Base-by-base conservation (phyloP, 177 flowering plant genomes). In the Vitis hybrid region DNA sequence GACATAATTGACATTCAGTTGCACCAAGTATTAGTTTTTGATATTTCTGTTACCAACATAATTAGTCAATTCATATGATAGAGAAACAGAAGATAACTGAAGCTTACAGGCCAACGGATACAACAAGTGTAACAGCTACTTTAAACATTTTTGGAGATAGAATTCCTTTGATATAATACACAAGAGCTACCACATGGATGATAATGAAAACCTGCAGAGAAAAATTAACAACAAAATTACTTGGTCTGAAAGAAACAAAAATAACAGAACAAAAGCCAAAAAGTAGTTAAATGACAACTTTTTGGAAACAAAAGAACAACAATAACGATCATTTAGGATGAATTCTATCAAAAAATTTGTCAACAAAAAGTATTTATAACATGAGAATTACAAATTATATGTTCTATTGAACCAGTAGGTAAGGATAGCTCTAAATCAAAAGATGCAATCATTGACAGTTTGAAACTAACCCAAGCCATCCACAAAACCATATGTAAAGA, bases 141-240 rank as follows among this genome's bases (percentile, higher is more conserved):
- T 90, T 93, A 73, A 93, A 93, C 99, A 96, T 92, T 75, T 82
- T 86, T 66, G 94, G 97, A 66, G 97, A 74, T 67, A 96, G 96
- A 76, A 92, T 83, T 58, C 99, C 99, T 82, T 85, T 96, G 79
- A 93, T 86, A 66, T 93, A 93, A 73, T 96, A 85, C 52, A 88
- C 98, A 78, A 96, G 87, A 64, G 97, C 97, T 80, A 96, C 99
- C 76, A 96, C 98, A 79, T 96, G 93, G 68, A 96, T 82, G 70
- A 96, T 81, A 69, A 96, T 93, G 74, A 96, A 96, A 77, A 96
- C 97, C 99, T 96, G 89, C 72, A 74, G 58, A 70, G 59, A 2
- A 68, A 56, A 59, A 65, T 53, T 16, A 57, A 26, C 2, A 48
- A n/a, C 13, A 72, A 18, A 22, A 57, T 11, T 56, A 49, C 72